Evolutionary conservation across 1,284 basidiomycete species (phyloP).

Genomic region (Cutaneotrichosporon cyanovorans): DNA sequence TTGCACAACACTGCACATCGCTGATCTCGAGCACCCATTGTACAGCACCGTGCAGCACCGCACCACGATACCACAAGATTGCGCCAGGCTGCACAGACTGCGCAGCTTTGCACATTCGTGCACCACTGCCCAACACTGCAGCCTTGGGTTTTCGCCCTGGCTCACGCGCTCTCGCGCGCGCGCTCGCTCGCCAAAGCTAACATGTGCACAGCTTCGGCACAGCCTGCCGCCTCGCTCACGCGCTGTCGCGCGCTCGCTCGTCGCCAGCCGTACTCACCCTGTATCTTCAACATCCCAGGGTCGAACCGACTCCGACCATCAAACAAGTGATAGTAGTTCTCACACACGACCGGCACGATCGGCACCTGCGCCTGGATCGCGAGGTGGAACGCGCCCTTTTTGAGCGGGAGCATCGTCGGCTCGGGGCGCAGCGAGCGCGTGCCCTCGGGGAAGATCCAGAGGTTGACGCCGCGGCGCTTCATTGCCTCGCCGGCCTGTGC

Average conservation of each 20-base stretch:
- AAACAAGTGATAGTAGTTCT: conserved; percentile 84
- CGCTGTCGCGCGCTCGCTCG: too few relatives aligned
- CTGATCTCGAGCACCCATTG: too few relatives aligned
- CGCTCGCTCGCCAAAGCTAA: not conserved
- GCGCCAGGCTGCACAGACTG: too few relatives aligned
- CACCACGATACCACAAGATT: too few relatives aligned
- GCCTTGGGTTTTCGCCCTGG: too few relatives aligned
- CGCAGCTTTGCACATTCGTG: too few relatives aligned
- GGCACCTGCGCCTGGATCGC: conserved; percentile 76
- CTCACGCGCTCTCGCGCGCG: too few relatives aligned
- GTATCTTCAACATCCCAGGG: conserved; percentile 67
- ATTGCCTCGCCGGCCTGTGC: conserved; percentile 71
- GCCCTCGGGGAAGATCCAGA: conserved; percentile 91
- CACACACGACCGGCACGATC: conserved; percentile 82
- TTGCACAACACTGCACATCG: too few relatives aligned
- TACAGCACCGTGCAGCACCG: too few relatives aligned
- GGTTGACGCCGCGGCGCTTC: conserved; percentile 60
- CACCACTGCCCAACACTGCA: too few relatives aligned
- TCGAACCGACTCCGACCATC: conserved; percentile 70
- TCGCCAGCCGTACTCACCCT: conserved; percentile 54
- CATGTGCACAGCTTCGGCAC: not conserved
- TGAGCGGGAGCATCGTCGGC: conserved; percentile 73
- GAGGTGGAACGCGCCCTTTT: conserved; percentile 97
- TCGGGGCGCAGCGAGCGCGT: conserved; percentile 67
- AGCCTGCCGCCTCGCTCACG: too few relatives aligned